phyloP scores from a whole-genome alignment of 2,329 filamentous ascomycete species.

The Aspergillus ibericus region DNA sequence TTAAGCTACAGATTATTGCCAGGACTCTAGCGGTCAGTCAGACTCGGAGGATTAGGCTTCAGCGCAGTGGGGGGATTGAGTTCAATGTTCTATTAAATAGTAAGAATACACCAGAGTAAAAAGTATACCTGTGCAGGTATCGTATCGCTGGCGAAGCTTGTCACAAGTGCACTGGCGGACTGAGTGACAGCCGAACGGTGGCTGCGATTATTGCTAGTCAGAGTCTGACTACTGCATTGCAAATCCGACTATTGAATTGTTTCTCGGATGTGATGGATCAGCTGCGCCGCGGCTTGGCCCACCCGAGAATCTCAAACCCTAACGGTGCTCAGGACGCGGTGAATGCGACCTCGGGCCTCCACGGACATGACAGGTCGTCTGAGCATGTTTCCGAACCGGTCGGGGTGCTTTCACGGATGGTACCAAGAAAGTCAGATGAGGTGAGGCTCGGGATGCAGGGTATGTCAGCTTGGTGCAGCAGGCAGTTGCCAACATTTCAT shows the following conservation, averaged over 20 bases:
- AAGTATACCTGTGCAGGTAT: no score
- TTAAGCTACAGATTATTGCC: background rate
- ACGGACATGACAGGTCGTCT: background rate
- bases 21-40: background rate
- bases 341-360: background rate
- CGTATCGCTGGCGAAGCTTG: no score
- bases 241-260: constrained; percentile 5
- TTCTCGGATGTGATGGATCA: background rate
- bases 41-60: background rate
- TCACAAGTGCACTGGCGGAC: background rate
- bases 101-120: no score
- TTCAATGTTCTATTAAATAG: background rate
- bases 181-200: constrained; percentile 2
- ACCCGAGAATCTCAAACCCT: background rate
- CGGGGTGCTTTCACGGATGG: no score
- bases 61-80: background rate
- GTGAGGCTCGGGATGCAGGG: no score
- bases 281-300: background rate
- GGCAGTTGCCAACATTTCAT: no score
- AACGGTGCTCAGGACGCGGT: background rate
- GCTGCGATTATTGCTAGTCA: constrained; percentile 3
- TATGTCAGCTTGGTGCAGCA: no score
- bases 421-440: no score
- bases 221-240: constrained; percentile 5
- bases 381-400: background rate